Base-by-base conservation (phyloP, 2,329 filamentous ascomycete genomes). In the Colletotrichum tanaceti region DNA sequence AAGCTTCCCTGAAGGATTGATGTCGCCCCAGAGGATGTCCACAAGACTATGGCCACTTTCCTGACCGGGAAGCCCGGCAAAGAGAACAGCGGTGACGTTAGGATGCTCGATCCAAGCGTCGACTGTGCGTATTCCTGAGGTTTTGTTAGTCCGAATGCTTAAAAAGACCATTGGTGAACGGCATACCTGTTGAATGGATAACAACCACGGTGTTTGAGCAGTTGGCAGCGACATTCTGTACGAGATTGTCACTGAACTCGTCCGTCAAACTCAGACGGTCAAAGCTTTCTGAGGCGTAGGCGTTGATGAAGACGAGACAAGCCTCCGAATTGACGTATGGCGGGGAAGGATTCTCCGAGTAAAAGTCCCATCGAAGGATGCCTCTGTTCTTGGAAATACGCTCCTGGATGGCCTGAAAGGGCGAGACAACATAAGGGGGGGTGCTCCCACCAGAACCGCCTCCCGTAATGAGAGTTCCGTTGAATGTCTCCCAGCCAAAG, bases 211-310 rank as follows among this genome's bases (percentile, higher is more conserved):
- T 91, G 69, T 88, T 90, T 70, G 80, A 82, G 76, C 89, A 91
- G 24, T 82, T 80, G 9, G 80, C 77, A 0, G 90, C 89, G 0
- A 91, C 87, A 53, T 85, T 83, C 1, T 78, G 78, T 50, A 91
- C 83, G 0, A 91, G 78, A 0, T 76, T 78, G 70, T 91, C 89
- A 1, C 86, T 89, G 60, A 87, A 88, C 68, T 90, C 90, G 75
- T 95, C 92, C 38, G 85, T 84, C 47, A 93, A 81, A 9, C 83
- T 84, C 0, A 86, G 81, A 54, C 88, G 84, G 67, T 93, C 85
- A 71, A 85, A 91, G 1, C 90, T 91, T 78, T 97, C 93, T 1
- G 91, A 89, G 1, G 91, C 88, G 77, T 91, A 92, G 9, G 84
- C 86, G 74, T 91, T 91, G 72, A 88, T 86, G 71, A 91, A 87